A percentile compares a stretch with the other conserved stretches of the same genome.
Conservation (phyloP, 495 filamentous ascomycete genomes). For the Parachaetomium inaequale region DNA sequence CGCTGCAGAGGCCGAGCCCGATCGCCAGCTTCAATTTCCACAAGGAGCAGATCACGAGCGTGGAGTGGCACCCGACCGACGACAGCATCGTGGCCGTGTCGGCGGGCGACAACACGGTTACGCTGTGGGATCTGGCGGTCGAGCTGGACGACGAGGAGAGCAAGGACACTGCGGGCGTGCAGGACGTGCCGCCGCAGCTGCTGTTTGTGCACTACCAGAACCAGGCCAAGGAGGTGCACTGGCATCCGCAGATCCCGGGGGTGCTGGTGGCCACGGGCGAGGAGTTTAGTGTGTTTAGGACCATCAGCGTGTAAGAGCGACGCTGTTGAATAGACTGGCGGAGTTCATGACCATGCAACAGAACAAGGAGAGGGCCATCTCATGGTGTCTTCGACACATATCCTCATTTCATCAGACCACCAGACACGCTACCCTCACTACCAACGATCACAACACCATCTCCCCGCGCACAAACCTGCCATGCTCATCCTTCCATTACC, state of each 20-base stretch:
- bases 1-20: constrained; percentile 54
- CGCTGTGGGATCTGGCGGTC: constrained; percentile 94
- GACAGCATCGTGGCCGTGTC: constrained; percentile 92
- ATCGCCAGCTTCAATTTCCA: constrained; percentile 92
- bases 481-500: too few relatives aligned
- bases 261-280: constrained; percentile 84
- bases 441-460: too few relatives aligned
- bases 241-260: constrained; percentile 97
- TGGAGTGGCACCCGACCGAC: constrained; percentile 97
- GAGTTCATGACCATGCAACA: too few relatives aligned
- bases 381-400: too few relatives aligned
- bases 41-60: constrained; percentile 88
- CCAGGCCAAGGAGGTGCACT: constrained; percentile 89
- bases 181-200: constrained; percentile 89
- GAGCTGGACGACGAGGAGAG: constrained; percentile 96
- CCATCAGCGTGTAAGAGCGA: constrained; percentile 58
- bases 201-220: constrained; percentile 97
- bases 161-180: constrained; percentile 77
- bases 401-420: too few relatives aligned
- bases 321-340: neutral
- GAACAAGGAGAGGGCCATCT: too few relatives aligned
- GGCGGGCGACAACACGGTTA: constrained; percentile 89
- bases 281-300: constrained; percentile 71
- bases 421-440: too few relatives aligned
- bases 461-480: too few relatives aligned